These are phyloP conservation scores for Xylaria flabelliformis DNA, from an alignment of 495 filamentous ascomycete species.

Conservation along the genomic window DNA sequence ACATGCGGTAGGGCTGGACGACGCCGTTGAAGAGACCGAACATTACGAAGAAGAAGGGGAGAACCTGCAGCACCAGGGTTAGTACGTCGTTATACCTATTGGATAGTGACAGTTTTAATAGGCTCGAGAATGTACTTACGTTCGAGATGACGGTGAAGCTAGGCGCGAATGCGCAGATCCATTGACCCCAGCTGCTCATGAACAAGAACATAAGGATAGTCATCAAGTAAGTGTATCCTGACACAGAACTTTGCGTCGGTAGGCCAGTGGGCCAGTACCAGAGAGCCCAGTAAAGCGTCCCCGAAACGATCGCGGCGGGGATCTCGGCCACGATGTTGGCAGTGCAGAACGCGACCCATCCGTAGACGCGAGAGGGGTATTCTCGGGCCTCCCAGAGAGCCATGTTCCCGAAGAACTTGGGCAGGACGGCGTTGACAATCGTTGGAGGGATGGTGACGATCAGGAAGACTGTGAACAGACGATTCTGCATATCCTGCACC, in stretches of 20 bases:
- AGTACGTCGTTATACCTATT: background rate
- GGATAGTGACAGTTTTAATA: background rate
- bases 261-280: slow-evolving; percentile 85
- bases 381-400: slow-evolving; percentile 79
- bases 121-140: slow-evolving; percentile 32
- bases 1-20: slow-evolving; percentile 63
- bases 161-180: slow-evolving; percentile 83
- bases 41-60: slow-evolving; percentile 83
- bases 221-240: slow-evolving; percentile 88
- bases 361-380: slow-evolving; percentile 77
- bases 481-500: slow-evolving; percentile 75
- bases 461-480: slow-evolving; percentile 79
- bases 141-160: slow-evolving; percentile 83
- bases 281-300: slow-evolving; percentile 71
- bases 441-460: slow-evolving; percentile 78
- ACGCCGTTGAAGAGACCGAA: slow-evolving; percentile 80
- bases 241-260: slow-evolving; percentile 63
- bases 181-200: slow-evolving; percentile 79
- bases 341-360: slow-evolving; percentile 82
- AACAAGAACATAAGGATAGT: slow-evolving; percentile 83
- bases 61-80: slow-evolving; percentile 36
- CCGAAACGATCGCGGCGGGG: slow-evolving; percentile 68
- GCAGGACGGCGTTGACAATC: slow-evolving; percentile 74
- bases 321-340: slow-evolving; percentile 80
- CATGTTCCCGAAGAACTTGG: slow-evolving; percentile 82